Evolutionary conservation across 2,329 filamentous ascomycete species (phyloP), one percentile per base, ranked within the genome.

Genomic region (Annulohypoxylon truncatum): DNA sequence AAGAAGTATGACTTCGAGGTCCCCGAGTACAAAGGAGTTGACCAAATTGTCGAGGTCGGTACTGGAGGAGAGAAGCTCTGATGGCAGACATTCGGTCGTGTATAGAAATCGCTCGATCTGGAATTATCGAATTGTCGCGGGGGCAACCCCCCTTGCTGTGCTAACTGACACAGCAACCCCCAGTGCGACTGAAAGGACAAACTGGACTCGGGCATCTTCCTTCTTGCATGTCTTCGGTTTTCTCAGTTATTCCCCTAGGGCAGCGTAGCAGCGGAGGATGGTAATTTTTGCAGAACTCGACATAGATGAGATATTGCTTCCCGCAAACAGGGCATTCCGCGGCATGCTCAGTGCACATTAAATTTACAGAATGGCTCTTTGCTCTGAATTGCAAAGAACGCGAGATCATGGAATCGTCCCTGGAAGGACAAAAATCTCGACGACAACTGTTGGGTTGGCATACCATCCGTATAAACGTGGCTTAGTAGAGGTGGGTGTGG

Each of bases 1-100:
- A 87, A 91, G 72, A 97, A 96, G 80, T 99, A 97, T 81, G 88
- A 88, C 48, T 85, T 99, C 67, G 91, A 96, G 72, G 78, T 97
- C 56, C 95, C 95, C 4, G 81, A 87, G 69, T 99, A 97, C 79
- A 84, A 91, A 72, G 96, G 94, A 0, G 81, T 96, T 71, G 94
- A 98, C 79, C 96, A 98, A 80, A 84, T 97, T 71, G 90, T 94
- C 57, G 96, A 99, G 79, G 84, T 96, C 42, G 80, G 79, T 12
- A 74, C 77, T 9, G 78, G 79, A 48, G 83, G 79, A 33, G 79
- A 84, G 69, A 89, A 85, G 75, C 80, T 90, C 66, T 90, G 74
- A 83, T 42, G 46, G 46, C 47, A 24, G 60, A 26, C 7, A n/a
- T 48, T 54, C 44, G 67, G 28, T 22, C 51, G 8, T 24, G 8